phyloP scores from a whole-genome alignment of 148 eudicot species.

The Dianthus caryophyllus region DNA sequence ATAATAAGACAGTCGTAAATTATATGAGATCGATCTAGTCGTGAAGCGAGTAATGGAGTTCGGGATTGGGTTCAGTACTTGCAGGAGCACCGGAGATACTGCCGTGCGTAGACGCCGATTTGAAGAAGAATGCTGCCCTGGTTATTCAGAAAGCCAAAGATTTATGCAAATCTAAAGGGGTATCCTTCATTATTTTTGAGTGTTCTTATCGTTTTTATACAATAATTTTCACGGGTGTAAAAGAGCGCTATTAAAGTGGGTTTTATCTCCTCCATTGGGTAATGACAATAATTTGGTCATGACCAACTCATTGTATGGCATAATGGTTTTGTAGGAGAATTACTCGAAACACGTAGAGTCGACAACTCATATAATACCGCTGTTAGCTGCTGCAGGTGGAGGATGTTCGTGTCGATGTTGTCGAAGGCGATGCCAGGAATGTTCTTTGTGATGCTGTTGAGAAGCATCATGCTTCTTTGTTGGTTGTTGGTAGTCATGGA shows the following conservation, averaged over 20 bases:
- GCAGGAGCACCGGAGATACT: conserved; percentile 39
- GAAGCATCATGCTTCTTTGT: conserved; percentile 56
- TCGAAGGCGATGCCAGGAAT: conserved; percentile 75
- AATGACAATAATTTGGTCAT: too few species aligned
- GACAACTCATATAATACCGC: not conserved
- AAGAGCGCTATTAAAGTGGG: too few species aligned
- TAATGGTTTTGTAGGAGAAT: too few species aligned
- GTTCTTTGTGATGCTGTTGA: conserved; percentile 75
- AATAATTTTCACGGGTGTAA: too few species aligned
- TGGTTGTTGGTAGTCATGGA: conserved; percentile 79
- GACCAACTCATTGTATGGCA: too few species aligned
- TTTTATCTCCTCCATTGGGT: too few species aligned
- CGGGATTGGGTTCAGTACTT: not conserved
- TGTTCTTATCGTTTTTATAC: not conserved
- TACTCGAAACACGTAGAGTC: too few species aligned
- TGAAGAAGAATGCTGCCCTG: conserved; percentile 36
- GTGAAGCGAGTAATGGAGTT: not conserved
- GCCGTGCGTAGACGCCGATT: conserved; percentile 41
- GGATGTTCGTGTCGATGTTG: conserved; percentile 40
- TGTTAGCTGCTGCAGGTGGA: conserved; percentile 54
- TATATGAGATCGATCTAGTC: too few species aligned
- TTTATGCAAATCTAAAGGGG: conserved; percentile 39
- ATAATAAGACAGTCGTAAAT: too few species aligned
- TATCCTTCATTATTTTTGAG: not conserved
- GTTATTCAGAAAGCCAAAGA: conserved; percentile 36